Evolutionary conservation across 805 yeast species (phyloP), one percentile per base, ranked within the genome.

Genomic region (Ogataea neopini): DNA sequence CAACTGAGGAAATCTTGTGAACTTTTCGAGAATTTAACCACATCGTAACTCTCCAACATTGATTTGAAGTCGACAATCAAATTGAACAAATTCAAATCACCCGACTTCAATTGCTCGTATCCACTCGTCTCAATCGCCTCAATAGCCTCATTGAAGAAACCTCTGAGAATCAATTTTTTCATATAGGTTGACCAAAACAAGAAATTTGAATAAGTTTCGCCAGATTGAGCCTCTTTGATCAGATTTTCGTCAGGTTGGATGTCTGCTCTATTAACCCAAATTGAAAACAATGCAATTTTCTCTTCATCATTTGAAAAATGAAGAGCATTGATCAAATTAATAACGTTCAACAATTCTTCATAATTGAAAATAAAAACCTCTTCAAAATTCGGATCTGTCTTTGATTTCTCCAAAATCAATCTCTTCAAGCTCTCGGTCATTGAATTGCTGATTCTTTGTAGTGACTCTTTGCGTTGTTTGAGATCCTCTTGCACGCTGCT

Each of bases 241-340:
- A 77, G 63, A 22, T 74, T 78, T 15, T 71, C 70, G 48, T 75
- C 80, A 1, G 91, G 91, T 54, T 79, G 78, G 4, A 84, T 81
- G 60, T 85, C 88, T 25, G 84, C 81, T 47, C 80, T 73, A 59
- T 86, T 86, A 20, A 84, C 71, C 94, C 94, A 86, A 40, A 72
- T 74, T 13, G 75, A 64, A 29, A 82, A 63, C 33, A 72, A 59
- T 40, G 70, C 69, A 25, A 82, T 74, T 52, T 71, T 70, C 42
- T 62, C 68, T 47, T 72, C 68, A 10, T 65, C 60, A 14, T 72
- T 69, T 1, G 71, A 58, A 53, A 80, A 82, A 55, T 73, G 70
- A 30, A 79, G 62, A 0, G 87, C 79, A 42, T 75, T 74, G 22
- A 86, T 59, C 54, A 89, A 77, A 49, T 80, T 82, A 39, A 86